Evolutionary conservation across 768 basidiomycete species (phyloP).

Genomic region (Termitomyces sp.): DNA sequence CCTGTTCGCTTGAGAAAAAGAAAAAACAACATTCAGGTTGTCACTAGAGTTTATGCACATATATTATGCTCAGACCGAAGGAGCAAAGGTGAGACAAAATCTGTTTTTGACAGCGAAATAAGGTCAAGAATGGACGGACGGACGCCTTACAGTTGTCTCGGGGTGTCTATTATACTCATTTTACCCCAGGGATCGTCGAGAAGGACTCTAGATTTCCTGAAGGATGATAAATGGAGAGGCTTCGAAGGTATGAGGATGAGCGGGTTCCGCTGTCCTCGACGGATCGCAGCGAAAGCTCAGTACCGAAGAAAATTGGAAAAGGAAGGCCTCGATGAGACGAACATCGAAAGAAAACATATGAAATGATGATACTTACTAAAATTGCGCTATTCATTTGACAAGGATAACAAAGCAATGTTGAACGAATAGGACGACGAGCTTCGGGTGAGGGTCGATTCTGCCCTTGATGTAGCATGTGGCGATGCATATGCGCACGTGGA

Average conservation of each 20-base stretch:
- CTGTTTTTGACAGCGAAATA: background rate
- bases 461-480: background rate
- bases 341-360: background rate
- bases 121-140: background rate
- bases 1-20: background rate
- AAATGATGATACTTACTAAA: background rate
- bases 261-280: background rate
- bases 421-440: too few relatives aligned
- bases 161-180: too few relatives aligned
- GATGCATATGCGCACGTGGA: background rate
- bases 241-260: background rate
- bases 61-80: too few relatives aligned
- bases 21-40: background rate
- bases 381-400: background rate
- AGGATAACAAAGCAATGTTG: background rate
- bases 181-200: background rate
- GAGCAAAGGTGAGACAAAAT: background rate
- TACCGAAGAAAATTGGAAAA: background rate
- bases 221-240: background rate
- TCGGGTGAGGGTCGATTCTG: too few relatives aligned
- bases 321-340: background rate
- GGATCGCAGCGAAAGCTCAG: background rate
- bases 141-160: background rate
- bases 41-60: background rate
- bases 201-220: background rate